These are phyloP conservation scores for Colletotrichum noveboracense DNA, from an alignment of 2,329 filamentous ascomycete species.

Conservation along the genomic window DNA sequence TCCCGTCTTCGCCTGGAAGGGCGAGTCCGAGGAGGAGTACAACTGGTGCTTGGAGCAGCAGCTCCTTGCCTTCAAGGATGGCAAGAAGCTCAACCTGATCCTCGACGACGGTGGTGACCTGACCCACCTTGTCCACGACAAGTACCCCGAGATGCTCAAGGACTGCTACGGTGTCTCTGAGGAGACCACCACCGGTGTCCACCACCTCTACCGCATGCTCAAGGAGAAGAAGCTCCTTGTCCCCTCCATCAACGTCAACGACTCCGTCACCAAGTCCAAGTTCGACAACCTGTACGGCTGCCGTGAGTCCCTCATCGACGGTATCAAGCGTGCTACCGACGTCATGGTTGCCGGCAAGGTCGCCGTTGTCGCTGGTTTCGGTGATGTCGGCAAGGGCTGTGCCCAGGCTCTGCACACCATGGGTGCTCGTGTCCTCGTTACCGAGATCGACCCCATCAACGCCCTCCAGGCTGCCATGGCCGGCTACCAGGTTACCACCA, in stretches of 20 bases:
- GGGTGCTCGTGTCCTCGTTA: slow-evolving; percentile 95
- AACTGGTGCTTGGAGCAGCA: slow-evolving; percentile 99
- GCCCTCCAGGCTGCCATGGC: slow-evolving; percentile 98
- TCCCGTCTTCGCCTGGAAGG: slow-evolving; percentile 80
- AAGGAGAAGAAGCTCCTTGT: slow-evolving; percentile 89
- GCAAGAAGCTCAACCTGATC: slow-evolving; percentile 96
- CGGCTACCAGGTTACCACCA: slow-evolving; percentile 95
- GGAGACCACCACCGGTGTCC: slow-evolving; percentile 99
- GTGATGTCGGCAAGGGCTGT: slow-evolving; percentile 99
- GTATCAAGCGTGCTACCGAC: slow-evolving; percentile 99
- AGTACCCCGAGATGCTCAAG: slow-evolving; percentile 98
- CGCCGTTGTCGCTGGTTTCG: slow-evolving; percentile 95
- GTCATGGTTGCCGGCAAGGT: slow-evolving; percentile 99
- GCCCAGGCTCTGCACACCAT: slow-evolving; percentile 94
- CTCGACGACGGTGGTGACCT: slow-evolving; percentile 98
- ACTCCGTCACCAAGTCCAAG: slow-evolving; percentile 99
- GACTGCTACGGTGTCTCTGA: slow-evolving; percentile 98
- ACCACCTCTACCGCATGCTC: slow-evolving; percentile 99
- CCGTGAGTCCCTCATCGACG: slow-evolving; percentile 97
- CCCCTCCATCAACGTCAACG: slow-evolving; percentile 98
- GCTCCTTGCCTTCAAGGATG: slow-evolving; percentile 94
- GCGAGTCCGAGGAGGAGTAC: slow-evolving; percentile 99
- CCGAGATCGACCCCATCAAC: slow-evolving; percentile 99
- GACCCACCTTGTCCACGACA: slow-evolving; percentile 93
- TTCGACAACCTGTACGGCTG: slow-evolving; percentile 99